A percentile compares a stretch with the other conserved stretches of the same genome.
phyloP scores from a whole-genome alignment of 345 rosid genomes.

The Ceriops decandra region DNA sequence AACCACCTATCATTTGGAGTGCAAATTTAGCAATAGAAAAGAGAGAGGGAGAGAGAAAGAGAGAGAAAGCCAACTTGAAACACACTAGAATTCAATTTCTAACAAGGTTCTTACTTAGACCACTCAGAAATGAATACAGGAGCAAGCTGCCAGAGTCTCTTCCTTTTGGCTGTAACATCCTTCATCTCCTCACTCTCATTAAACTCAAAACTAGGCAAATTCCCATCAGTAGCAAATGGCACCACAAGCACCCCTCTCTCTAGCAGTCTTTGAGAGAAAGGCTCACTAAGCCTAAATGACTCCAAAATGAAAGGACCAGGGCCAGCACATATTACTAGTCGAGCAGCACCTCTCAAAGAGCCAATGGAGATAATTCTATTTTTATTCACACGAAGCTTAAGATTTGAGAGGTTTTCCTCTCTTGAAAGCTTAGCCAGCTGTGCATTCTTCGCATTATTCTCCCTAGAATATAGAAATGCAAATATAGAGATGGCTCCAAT shows the following conservation, averaged over 20 bases:
- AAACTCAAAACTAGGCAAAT: slow-evolving; percentile 52
- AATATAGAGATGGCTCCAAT: slow-evolving; percentile 68
- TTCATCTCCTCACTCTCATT: slow-evolving; percentile 59
- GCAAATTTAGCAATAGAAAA: slow-evolving; percentile 4
- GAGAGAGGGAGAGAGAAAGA: not conserved
- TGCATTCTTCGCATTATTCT: slow-evolving; percentile 66
- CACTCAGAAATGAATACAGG: slow-evolving; percentile 63
- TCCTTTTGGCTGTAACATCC: slow-evolving; percentile 49
- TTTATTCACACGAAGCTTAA: slow-evolving; percentile 70
- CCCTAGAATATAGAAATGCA: slow-evolving; percentile 71
- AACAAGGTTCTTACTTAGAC: slow-evolving; percentile 58
- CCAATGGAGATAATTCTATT: slow-evolving; percentile 58
- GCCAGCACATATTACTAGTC: slow-evolving; percentile 86
- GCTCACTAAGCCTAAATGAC: slow-evolving; percentile 69
- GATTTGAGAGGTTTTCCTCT: slow-evolving; percentile 86
- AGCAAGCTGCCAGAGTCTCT: slow-evolving; percentile 80
- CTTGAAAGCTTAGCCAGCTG: slow-evolving; percentile 83
- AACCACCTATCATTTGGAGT: slow-evolving; percentile 54
- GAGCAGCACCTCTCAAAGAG: slow-evolving; percentile 67
- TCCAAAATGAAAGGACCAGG: slow-evolving; percentile 61
- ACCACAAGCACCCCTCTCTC: slow-evolving; percentile 92
- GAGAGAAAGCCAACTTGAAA: not conserved
- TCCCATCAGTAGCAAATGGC: slow-evolving; percentile 73
- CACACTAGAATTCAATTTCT: not conserved
- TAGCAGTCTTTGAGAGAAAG: slow-evolving; percentile 65